Percentiles rank a stretch among this genome's conserved stretches.
These are phyloP conservation scores for Cichorium intybus DNA, from an alignment of 140 eudicot genomes.

Conservation along the genomic window DNA sequence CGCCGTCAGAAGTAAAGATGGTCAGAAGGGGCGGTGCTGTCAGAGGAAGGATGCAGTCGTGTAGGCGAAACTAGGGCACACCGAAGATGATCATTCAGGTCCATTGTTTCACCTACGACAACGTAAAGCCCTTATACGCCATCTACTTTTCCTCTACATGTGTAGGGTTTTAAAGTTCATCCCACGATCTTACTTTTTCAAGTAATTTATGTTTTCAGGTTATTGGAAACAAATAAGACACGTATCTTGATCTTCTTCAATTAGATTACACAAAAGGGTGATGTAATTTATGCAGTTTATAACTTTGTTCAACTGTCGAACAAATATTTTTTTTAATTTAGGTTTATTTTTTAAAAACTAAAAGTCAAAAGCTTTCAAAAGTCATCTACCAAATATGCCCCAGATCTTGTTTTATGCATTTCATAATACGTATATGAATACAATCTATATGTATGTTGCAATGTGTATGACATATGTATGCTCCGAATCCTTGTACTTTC, in stretches of 20 bases:
- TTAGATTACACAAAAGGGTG: constrained; percentile 94
- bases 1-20: too few species aligned
- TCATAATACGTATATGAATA: too few species aligned
- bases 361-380: too few species aligned
- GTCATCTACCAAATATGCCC: too few species aligned
- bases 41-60: too few species aligned
- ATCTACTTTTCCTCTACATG: neutral
- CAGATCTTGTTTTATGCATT: too few species aligned
- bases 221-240: constrained; percentile 95
- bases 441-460: too few species aligned
- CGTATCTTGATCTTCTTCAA: constrained; percentile 92
- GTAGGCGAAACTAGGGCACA: constrained; percentile 26
- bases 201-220: constrained; percentile 40
- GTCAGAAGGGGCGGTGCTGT: too few species aligned
- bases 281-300: neutral
- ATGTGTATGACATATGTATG: too few species aligned
- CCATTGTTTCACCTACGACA: constrained; percentile 96
- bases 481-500: too few species aligned
- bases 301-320: neutral
- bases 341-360: too few species aligned
- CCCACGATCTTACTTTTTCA: neutral
- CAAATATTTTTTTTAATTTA: too few species aligned
- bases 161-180: neutral
- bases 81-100: constrained; percentile 82
- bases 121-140: constrained; percentile 38